Evolutionary conservation across 2,329 filamentous ascomycete species (phyloP).

Genomic region (Nemania sp.): DNA sequence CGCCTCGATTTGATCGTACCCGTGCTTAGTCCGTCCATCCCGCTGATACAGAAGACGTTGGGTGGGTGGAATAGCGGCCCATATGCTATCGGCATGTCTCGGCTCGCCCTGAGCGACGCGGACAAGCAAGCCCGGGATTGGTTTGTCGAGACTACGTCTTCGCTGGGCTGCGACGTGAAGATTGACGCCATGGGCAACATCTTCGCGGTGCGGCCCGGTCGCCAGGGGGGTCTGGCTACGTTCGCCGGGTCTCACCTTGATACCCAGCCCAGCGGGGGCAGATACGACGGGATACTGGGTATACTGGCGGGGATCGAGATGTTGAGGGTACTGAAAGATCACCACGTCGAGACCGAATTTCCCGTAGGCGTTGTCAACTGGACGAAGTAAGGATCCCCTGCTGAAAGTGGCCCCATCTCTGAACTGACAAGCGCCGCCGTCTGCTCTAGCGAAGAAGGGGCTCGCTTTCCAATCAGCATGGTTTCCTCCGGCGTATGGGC

Average conservation of each 20-base stretch:
- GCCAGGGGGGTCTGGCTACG: constrained; percentile 62
- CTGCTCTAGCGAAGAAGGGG: constrained; percentile 67
- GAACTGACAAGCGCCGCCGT: not conserved
- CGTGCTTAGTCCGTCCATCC: constrained; percentile 2
- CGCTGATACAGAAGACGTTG: not conserved
- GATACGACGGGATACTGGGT: constrained; percentile 79
- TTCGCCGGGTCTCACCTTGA: constrained; percentile 74
- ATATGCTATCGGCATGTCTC: constrained; percentile 77
- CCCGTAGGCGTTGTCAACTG: constrained; percentile 78
- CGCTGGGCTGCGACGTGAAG: constrained; percentile 68
- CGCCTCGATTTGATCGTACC: not conserved
- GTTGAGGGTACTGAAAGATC: constrained; percentile 69
- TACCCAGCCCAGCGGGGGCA: constrained; percentile 66
- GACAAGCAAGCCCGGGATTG: constrained; percentile 76
- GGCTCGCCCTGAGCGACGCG: constrained; percentile 70
- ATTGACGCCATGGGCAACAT: constrained; percentile 81
- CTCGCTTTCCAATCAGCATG: constrained; percentile 78
- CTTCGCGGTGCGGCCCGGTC: constrained; percentile 72
- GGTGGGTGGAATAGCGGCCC: constrained; percentile 45
- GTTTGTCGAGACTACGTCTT: constrained; percentile 68
- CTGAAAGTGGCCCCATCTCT: not conserved
- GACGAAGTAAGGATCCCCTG: constrained; percentile 59
- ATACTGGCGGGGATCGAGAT: constrained; percentile 75
- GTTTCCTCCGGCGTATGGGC: constrained; percentile 78
- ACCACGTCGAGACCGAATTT: constrained; percentile 68